Evolutionary conservation across 345 rosid species (phyloP).

Genomic region (Passiflora organensis): DNA sequence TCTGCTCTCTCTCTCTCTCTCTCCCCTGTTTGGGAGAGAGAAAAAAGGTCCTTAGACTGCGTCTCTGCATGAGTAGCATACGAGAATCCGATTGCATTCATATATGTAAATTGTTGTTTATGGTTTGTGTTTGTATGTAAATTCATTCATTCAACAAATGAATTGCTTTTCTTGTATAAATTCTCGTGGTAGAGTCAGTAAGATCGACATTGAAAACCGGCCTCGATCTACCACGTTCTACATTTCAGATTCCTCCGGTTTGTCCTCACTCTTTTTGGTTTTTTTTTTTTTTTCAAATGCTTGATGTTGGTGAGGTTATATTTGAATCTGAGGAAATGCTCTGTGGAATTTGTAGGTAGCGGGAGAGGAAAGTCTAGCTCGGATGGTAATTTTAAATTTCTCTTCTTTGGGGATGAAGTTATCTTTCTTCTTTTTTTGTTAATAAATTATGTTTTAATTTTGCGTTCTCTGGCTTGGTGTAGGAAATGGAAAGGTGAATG

Average conservation of each 20-base stretch:
- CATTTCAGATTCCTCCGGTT: conserved; percentile 51
- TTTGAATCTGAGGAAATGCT: neutral
- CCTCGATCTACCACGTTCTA: conserved; percentile 41
- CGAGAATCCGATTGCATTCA: too few relatives aligned
- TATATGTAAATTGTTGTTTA: too few relatives aligned
- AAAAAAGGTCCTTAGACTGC: too few relatives aligned
- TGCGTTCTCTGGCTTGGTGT: conserved; percentile 4
- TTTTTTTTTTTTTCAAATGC: neutral
- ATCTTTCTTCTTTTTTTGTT: neutral
- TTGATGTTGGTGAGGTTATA: neutral
- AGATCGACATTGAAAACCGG: conserved; percentile 61
- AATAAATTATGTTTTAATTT: conserved; percentile 2
- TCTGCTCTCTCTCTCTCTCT: too few relatives aligned
- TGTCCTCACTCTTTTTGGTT: neutral
- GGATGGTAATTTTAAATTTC: conserved; percentile 24
- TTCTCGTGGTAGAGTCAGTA: conserved; percentile 45
- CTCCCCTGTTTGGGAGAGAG: conserved; percentile 8
- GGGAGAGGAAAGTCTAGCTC: conserved; percentile 23
- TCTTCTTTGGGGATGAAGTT: neutral
- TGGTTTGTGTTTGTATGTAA: too few relatives aligned
- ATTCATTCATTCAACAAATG: conserved; percentile 50
- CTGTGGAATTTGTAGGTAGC: conserved; percentile 19
- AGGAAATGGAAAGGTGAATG: conserved; percentile 36
- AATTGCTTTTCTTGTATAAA: conserved; percentile 80
- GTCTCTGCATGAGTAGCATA: neutral